A percentile compares a stretch with the other conserved stretches of the same genome.
phyloP scores from a whole-genome alignment of 768 basidiomycete genomes.

The Fomitopsis pulvina region DNA sequence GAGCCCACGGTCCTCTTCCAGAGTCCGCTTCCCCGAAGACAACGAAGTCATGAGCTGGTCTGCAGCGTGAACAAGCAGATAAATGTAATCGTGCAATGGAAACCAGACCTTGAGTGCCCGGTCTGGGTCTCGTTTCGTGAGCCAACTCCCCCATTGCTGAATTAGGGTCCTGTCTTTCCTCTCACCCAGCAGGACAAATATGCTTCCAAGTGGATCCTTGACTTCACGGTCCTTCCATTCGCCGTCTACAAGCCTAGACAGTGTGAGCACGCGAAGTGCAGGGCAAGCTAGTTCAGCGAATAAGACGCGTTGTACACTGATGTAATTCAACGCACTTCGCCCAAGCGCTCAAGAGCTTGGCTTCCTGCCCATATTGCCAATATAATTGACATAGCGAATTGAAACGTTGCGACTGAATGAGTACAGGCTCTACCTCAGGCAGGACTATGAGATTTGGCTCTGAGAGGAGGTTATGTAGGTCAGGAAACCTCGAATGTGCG shows the following conservation, averaged over 20 bases:
- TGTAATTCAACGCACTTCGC: slow-evolving; percentile 41
- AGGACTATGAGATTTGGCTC: slow-evolving; percentile 47
- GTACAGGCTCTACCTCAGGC: slow-evolving; percentile 53
- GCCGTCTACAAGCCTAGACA: slow-evolving; percentile 55
- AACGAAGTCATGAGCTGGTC: slow-evolving; percentile 54
- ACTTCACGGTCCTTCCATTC: slow-evolving; percentile 59
- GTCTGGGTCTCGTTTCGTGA: slow-evolving; percentile 61
- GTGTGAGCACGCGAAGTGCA: background rate
- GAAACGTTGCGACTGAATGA: slow-evolving; percentile 47
- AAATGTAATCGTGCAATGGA: background rate
- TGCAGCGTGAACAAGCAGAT: background rate
- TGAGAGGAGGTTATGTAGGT: slow-evolving; percentile 53
- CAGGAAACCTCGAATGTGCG: slow-evolving; percentile 49
- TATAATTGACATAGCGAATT: slow-evolving; percentile 58
- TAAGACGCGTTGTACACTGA: background rate
- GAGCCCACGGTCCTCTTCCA: slow-evolving; percentile 54
- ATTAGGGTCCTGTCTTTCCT: slow-evolving; percentile 55
- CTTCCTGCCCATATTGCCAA: slow-evolving; percentile 45
- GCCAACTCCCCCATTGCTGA: slow-evolving; percentile 78
- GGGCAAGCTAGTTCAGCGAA: background rate
- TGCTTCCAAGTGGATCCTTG: slow-evolving; percentile 53
- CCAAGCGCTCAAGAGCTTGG: slow-evolving; percentile 62
- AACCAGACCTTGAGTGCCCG: slow-evolving; percentile 59
- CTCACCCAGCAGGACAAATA: slow-evolving; percentile 49
- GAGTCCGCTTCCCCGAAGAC: slow-evolving; percentile 48